Base-by-base conservation (phyloP, 352 stramenopile species). In the Globisporangium parvum region DNA sequence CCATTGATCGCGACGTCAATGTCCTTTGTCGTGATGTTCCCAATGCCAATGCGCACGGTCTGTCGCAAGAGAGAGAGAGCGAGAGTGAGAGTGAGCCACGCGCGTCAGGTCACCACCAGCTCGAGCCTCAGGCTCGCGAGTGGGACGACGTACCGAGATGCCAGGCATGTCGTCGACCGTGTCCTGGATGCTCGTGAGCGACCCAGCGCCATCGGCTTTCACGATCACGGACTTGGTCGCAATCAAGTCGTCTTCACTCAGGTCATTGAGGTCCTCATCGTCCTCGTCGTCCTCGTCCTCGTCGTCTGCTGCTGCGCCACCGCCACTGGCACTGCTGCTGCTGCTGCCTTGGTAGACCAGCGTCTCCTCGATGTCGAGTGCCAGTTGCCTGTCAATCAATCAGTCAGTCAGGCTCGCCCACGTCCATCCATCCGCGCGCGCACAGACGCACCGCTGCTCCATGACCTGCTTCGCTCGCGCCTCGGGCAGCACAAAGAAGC, bases 151-250 rank as follows among this genome's bases (percentile, higher is more conserved):
- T 67, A 85, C 74, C 64, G 73, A 73, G 51, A 80, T 84, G 21
- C 73, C 77, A 2, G 58, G 47, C 77, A 77, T 88, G 57, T 82
- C 72, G 55, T 92, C 81, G 18, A 94, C 81, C 28, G 80, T 91
- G 51, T 94, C 84, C 53, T 90, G 77, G 47, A 94, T 91, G 37
- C 76, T 94, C 21, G 77, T 83, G 44, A 92, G 72, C n/a, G 85
- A 90, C 8, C 80, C 82, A 12, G 80, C 82, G 2, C 69, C 71
- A 47, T 94, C 85, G 2, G 85, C 77, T 61, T 92, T 94, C 18
- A 93, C 74, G 59, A 94, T 74, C 48, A 94, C 88, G 10, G 73
- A 70, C 64, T 85, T 86, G 20, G 64, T 71, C 59, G 67, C 67
- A 35, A 77, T 61, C 45, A 73, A 45, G 59, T 85, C 59, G 54